A percentile compares a stretch with the other conserved stretches of the same genome.
Conservation (phyloP, 2,329 filamentous ascomycete species). For the Aspergillus alliaceus region DNA sequence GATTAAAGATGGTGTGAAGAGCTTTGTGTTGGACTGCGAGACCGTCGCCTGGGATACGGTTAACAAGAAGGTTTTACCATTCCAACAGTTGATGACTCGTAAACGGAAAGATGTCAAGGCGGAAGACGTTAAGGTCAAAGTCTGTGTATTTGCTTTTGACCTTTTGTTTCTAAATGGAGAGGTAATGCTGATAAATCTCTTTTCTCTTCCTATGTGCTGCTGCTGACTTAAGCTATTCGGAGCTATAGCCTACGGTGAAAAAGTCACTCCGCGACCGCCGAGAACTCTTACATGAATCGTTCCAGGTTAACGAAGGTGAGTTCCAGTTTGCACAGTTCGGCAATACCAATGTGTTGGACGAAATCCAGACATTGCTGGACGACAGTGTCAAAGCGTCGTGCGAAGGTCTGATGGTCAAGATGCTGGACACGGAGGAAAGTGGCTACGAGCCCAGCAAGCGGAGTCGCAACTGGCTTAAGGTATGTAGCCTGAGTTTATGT, state of each 20-base stretch:
- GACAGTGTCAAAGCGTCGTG: slow-evolving; percentile 95
- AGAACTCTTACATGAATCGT: slow-evolving; percentile 70
- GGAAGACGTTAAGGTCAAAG: slow-evolving; percentile 93
- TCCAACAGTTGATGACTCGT: slow-evolving; percentile 96
- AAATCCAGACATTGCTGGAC: slow-evolving; percentile 89
- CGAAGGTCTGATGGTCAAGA: slow-evolving; percentile 98
- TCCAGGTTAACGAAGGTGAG: slow-evolving; percentile 79
- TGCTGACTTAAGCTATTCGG: slow-evolving; percentile 3
- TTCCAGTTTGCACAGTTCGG: slow-evolving; percentile 87
- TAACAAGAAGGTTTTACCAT: slow-evolving; percentile 93
- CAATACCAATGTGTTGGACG: slow-evolving; percentile 84
- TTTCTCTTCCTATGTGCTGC: neutral
- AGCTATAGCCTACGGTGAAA: slow-evolving; percentile 68
- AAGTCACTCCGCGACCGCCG: slow-evolving; percentile 83
- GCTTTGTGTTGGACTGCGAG: slow-evolving; percentile 98
- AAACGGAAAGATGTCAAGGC: slow-evolving; percentile 97
- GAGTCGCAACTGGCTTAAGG: slow-evolving; percentile 97
- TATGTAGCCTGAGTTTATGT: slow-evolving; percentile 37
- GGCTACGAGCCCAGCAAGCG: slow-evolving; percentile 95
- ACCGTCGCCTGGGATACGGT: slow-evolving; percentile 94
- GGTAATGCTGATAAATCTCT: slow-evolving; percentile 37
- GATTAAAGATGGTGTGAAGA: slow-evolving; percentile 87
- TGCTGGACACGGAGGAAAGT: slow-evolving; percentile 90
- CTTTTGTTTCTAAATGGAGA: slow-evolving; percentile 90
- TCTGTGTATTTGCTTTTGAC: slow-evolving; percentile 96